Percentiles rank a stretch among this genome's conserved stretches.
Evolutionary conservation across 2,329 filamentous ascomycete species (phyloP).

Genomic region (Arthrobotrys conoides): DNA sequence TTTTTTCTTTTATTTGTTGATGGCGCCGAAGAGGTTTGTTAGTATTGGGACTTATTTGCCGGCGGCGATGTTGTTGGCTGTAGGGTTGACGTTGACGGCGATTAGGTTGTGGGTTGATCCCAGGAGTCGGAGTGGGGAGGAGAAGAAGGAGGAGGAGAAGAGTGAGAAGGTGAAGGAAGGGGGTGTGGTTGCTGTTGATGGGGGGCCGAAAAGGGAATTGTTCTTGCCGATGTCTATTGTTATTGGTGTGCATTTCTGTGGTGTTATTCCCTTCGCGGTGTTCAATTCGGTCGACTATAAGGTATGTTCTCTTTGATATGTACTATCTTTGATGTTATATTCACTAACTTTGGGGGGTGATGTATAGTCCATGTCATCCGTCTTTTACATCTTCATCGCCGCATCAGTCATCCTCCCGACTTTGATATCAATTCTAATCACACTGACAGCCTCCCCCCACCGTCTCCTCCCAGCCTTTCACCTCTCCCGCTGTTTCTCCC

Average conservation of each 20-base stretch:
- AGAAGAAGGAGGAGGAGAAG: conserved; percentile 61
- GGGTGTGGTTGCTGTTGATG: conserved; percentile 63
- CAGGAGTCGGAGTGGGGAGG: conserved; percentile 70
- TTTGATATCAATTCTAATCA: conserved; percentile 73
- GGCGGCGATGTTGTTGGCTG: conserved; percentile 95
- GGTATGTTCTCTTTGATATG: conserved; percentile 70
- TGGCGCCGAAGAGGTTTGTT: conserved; percentile 92
- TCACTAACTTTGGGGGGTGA: conserved; percentile 7
- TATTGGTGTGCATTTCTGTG: conserved; percentile 79
- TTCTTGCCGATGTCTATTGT: conserved; percentile 82
- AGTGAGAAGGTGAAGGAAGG: conserved; percentile 53
- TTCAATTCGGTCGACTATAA: conserved; percentile 81
- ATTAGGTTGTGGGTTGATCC: conserved; percentile 95
- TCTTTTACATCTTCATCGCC: conserved; percentile 74
- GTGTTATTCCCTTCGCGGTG: conserved; percentile 84
- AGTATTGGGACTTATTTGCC: conserved; percentile 98
- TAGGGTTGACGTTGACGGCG: conserved; percentile 95
- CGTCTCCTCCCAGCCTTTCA: conserved; percentile 77
- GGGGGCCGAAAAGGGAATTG: conserved; percentile 75
- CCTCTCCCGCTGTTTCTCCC: conserved; percentile 88
- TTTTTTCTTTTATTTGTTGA: conserved; percentile 98
- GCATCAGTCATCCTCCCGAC: conserved; percentile 74
- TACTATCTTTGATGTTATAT: neutral
- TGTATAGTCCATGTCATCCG: conserved; percentile 72
- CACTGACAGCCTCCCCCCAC: conserved; percentile 67